A percentile compares a stretch with the other conserved stretches of the same genome.
Evolutionary conservation across 257 asterid species (phyloP).

Genomic region (Plantago elongata): DNA sequence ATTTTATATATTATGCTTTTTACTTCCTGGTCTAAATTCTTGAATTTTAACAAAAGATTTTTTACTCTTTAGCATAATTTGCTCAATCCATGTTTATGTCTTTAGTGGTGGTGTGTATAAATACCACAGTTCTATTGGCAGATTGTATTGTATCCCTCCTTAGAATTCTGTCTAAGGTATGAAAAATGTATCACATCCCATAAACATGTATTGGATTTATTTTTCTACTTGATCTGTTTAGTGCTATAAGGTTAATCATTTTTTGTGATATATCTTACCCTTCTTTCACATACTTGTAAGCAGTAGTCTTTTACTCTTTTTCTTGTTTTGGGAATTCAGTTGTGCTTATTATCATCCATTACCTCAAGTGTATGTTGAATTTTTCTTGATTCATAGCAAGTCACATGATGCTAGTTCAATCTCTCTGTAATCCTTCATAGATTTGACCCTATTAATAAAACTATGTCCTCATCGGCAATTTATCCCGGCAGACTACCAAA

Average conservation of each 20-base stretch:
- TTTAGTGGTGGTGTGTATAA: background rate
- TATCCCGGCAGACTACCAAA: background rate
- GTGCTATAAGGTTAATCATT: too few relatives aligned
- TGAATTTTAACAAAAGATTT: background rate
- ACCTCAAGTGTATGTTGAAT: background rate
- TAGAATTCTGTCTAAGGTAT: background rate
- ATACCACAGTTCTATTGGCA: background rate
- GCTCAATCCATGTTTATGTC: constrained; percentile 1
- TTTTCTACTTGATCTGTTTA: background rate
- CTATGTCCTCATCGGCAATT: background rate
- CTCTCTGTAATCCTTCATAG: background rate
- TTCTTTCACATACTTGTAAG: background rate
- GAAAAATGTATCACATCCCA: background rate
- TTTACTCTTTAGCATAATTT: background rate
- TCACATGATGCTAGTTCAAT: background rate
- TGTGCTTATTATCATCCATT: background rate
- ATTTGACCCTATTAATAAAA: background rate
- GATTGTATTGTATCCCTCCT: background rate
- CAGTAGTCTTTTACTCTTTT: background rate
- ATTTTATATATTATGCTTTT: background rate
- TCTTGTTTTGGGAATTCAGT: background rate
- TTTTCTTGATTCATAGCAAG: background rate
- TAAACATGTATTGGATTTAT: background rate
- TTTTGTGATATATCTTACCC: too few relatives aligned
- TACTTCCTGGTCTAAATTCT: constrained; percentile 3